Percentiles rank a stretch among this genome's conserved stretches.
phyloP scores from a whole-genome alignment of 768 basidiomycete species.

The Flagelloscypha sp. region DNA sequence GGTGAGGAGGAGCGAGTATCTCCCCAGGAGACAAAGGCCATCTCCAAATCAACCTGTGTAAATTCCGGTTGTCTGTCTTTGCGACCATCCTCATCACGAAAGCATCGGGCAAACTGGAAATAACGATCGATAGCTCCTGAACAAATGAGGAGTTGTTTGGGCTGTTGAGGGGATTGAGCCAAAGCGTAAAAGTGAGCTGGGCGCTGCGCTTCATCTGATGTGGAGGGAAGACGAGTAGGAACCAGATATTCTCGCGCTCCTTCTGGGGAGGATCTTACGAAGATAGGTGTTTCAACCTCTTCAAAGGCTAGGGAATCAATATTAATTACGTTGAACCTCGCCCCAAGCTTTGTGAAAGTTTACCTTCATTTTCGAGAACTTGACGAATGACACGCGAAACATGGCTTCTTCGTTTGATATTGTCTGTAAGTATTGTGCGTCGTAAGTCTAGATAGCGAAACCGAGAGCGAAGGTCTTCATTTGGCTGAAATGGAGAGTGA shows the following conservation, averaged over 20 bases:
- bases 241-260: conserved; percentile 93
- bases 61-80: conserved; percentile 96
- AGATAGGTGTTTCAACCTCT: conserved; percentile 89
- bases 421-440: conserved; percentile 60
- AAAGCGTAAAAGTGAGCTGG: conserved; percentile 72
- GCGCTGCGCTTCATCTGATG: conserved; percentile 14
- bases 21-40: conserved; percentile 90
- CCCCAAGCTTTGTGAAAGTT: conserved; percentile 11
- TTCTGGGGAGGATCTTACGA: conserved; percentile 88
- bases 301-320: conserved; percentile 55
- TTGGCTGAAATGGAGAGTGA: conserved; percentile 42
- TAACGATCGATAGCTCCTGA: conserved; percentile 88
- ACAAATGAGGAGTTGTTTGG: conserved; percentile 86
- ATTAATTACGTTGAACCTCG: conserved; percentile 9
- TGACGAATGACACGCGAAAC: conserved; percentile 76
- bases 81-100: conserved; percentile 91
- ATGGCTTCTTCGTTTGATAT: conserved; percentile 72
- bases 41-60: conserved; percentile 94
- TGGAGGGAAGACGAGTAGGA: conserved; percentile 52
- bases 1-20: conserved; percentile 15
- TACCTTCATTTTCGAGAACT: conserved; percentile 67
- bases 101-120: conserved; percentile 90
- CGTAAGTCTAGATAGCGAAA: conserved; percentile 89
- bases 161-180: conserved; percentile 92
- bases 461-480: conserved; percentile 77